Evolutionary conservation across 192 early-diverging fungal species (phyloP), one percentile per base, ranked within the genome.

Genomic region (Rhizophagus sp.): DNA sequence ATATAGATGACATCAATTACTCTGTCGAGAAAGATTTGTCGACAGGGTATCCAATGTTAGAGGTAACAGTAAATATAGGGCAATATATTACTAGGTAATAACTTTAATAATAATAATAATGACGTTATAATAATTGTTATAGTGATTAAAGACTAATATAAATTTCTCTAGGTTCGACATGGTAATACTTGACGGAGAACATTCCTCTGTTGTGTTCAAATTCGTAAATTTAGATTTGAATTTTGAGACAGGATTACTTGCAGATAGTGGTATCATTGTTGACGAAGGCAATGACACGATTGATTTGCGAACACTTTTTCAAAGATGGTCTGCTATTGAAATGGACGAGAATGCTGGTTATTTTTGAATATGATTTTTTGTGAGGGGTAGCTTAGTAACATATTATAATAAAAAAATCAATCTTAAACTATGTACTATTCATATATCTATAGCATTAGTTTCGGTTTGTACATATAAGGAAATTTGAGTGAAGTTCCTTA

Each of bases 1-100:
- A 71, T 36, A 85, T 85, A 15, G 82, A 85, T 30, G 64, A 64
- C 3, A 81, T 83, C 19, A 77, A 82, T 49, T 85, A 80, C 49
- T 65, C 79, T 34, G 68, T 41, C 15, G 77, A 81, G 4, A 44
- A 49, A 71, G 82, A 83, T 79, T 66, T 67, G 39, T 79, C 68
- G 30, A 81, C 82, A 36, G 79, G 82, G 9, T 71, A 79, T 63
- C 81, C 75, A 19, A 57, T 57, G 52, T 57, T 57, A n/a, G 52
- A 57, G 17, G 52, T 57, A 22, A 57, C 52, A 7, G 52, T 57
- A 6, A 57, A 57, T 22, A 57, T 57, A 57, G 52, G 52, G 22
- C 52, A 57, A 57, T 57, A 57, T 22, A 57, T 57, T 57, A 57
- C 52, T 57, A 57, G 52, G 52, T 57, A 57, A 57, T 17, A 4